Conservation (phyloP, 2,329 filamentous ascomycete species). For the Neofusicoccum umdonicola region DNA sequence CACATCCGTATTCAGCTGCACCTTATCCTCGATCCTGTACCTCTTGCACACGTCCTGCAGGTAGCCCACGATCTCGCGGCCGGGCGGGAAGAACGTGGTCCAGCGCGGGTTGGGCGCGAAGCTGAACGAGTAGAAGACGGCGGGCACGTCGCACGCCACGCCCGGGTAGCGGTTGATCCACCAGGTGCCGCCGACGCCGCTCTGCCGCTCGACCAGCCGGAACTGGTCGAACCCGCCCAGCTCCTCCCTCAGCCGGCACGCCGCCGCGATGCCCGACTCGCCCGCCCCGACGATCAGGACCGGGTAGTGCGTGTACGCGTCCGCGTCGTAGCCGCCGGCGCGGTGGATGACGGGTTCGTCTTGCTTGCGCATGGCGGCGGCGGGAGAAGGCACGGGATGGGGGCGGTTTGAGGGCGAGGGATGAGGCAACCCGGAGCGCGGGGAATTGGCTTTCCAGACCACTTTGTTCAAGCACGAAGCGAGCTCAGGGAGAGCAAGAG, state of each 20-base stretch:
- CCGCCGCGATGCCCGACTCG: slow-evolving; percentile 62
- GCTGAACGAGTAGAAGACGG: slow-evolving; percentile 56
- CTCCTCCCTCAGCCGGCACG: slow-evolving; percentile 56
- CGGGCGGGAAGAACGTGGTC: slow-evolving; percentile 50
- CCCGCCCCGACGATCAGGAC: slow-evolving; percentile 61
- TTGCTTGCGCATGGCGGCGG: background rate
- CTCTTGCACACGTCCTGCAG: slow-evolving; percentile 53
- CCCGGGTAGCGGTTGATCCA: slow-evolving; percentile 59
- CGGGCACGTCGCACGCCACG: slow-evolving; percentile 57
- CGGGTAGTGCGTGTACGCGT: slow-evolving; percentile 43
- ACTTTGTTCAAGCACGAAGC: too few relatives aligned
- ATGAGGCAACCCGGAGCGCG: too few relatives aligned
- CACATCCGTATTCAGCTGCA: slow-evolving; percentile 59
- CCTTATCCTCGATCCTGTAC: slow-evolving; percentile 55
- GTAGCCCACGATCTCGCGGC: slow-evolving; percentile 52
- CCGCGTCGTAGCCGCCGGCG: slow-evolving; percentile 36
- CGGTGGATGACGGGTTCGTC: slow-evolving; percentile 31
- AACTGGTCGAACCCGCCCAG: slow-evolving; percentile 59
- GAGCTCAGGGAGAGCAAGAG: too few relatives aligned
- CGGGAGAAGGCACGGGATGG: too few relatives aligned
- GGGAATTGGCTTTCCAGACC: too few relatives aligned
- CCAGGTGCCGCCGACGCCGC: slow-evolving; percentile 64
- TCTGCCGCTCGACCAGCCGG: slow-evolving; percentile 59
- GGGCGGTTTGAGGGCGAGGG: too few relatives aligned
- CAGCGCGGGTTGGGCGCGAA: slow-evolving; percentile 54